Base-by-base conservation (phyloP, 805 yeast genomes). In the Ogataea zsoltii region DNA sequence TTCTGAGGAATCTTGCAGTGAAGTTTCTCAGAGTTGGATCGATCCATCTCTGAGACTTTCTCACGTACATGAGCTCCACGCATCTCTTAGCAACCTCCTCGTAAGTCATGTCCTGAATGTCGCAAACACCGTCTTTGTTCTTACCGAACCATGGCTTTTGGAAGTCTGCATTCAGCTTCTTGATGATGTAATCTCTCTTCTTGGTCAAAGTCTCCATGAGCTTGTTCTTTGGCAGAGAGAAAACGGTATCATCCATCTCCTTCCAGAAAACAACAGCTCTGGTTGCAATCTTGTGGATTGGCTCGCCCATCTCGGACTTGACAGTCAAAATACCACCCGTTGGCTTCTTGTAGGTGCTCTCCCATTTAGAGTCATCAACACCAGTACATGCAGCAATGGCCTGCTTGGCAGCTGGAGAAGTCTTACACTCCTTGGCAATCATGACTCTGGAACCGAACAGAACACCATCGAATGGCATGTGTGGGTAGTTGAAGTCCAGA, bases 261-360 rank as follows among this genome's bases (percentile, higher is more conserved):
- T 89, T 88, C 99, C 99, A 94, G 67, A 94, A 82, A 70, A 88
- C 66, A 49, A 94, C 98, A 77, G 97, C 97, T 68, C 99, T 85
- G 48, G 99, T 94, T 25, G 99, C 98, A 57, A 94, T 80, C 76
- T 94, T 94, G 72, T 94, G 99, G 64, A 94, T 94, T 63, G 99
- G 99, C 75, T 94, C 99, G 66, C 99, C 99, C 99, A 94, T 94
- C 76, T 94, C 99, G 14, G 98, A 92, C 66, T 88, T 79, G 51
- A 94, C 99, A 45, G 99, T 92, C 57, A 94, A 75, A 55, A 94
- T 82, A 70, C 99, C 99, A 74, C 99, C 99, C 49, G 97, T 83
- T 62, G 97, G 92, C 64, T 85, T 85, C 74, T 87, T 86, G 75
- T 94, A 94, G 39, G 97, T 88, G 60, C 79, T 77, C 70, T 94